Conservation (phyloP, 805 yeast genomes). For the Metschnikowia arizonensis region DNA sequence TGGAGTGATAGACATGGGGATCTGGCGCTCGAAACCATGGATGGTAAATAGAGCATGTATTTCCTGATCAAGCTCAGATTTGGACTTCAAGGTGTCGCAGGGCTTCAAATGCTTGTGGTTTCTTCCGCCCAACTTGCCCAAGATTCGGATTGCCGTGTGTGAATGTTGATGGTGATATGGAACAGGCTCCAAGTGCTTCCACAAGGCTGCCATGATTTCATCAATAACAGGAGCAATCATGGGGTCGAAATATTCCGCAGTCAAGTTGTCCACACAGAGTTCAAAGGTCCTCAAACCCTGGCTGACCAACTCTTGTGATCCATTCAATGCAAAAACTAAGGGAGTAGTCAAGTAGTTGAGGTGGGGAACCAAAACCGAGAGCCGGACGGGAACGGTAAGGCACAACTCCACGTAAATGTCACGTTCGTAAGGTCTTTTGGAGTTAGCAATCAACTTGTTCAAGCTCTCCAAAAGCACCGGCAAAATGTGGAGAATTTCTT, state of each 20-base stretch:
- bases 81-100: constrained; percentile 58
- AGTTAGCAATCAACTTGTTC: constrained; percentile 75
- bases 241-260: constrained; percentile 96
- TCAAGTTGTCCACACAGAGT: constrained; percentile 90
- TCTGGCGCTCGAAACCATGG: constrained; percentile 56
- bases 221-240: constrained; percentile 94
- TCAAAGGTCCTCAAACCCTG: constrained; percentile 95
- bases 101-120: constrained; percentile 82
- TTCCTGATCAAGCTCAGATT: constrained; percentile 59
- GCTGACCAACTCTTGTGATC: constrained; percentile 84
- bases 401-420: constrained; percentile 94
- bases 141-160: constrained; percentile 86
- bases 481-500: constrained; percentile 85
- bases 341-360: constrained; percentile 86
- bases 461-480: constrained; percentile 83
- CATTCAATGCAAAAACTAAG: constrained; percentile 82
- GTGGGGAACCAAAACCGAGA: constrained; percentile 92
- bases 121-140: constrained; percentile 96
- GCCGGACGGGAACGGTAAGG: constrained; percentile 90
- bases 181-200: constrained; percentile 85
- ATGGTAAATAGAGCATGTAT: constrained; percentile 64
- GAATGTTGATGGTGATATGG: constrained; percentile 95
- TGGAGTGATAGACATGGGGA: constrained; percentile 76
- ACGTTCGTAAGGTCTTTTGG: constrained; percentile 84
- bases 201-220: constrained; percentile 88